These are phyloP conservation scores for Puccinellia tenuiflora DNA, from an alignment of 176 grass and related monocot species.

Conservation along the genomic window DNA sequence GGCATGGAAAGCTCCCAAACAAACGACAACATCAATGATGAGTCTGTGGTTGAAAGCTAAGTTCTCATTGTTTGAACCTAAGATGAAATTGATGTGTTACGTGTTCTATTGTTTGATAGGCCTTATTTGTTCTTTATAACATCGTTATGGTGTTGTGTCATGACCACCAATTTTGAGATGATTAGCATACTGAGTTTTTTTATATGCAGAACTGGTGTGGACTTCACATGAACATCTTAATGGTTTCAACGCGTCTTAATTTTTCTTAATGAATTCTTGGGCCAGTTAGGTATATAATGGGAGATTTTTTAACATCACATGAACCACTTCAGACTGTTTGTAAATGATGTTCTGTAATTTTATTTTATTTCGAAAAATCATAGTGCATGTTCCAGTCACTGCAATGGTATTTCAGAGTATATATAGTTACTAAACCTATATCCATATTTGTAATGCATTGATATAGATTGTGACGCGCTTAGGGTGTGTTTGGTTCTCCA, in stretches of 20 bases:
- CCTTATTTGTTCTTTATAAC: slow-evolving; percentile 9
- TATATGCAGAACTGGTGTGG: slow-evolving; percentile 1
- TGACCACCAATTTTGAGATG: slow-evolving; percentile 19
- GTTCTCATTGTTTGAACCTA: slow-evolving; percentile 17
- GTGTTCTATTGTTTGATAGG: slow-evolving; percentile 24
- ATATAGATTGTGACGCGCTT: background rate
- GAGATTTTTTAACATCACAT: background rate
- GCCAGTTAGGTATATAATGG: slow-evolving; percentile 5
- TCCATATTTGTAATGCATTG: background rate
- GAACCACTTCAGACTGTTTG: background rate
- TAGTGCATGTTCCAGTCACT: background rate
- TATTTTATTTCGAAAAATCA: background rate
- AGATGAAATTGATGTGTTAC: slow-evolving; percentile 17
- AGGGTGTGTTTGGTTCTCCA: too few species aligned
- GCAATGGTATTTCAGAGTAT: background rate
- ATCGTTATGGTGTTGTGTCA: slow-evolving; percentile 6
- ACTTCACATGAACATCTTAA: slow-evolving; percentile 14
- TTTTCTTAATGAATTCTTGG: slow-evolving; percentile 9
- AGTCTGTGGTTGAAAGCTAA: slow-evolving; percentile 61
- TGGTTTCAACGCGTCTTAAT: background rate
- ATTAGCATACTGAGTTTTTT: slow-evolving; percentile 16
- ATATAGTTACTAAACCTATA: background rate
- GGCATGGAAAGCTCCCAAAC: slow-evolving; percentile 27
- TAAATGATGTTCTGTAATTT: background rate
- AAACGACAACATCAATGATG: slow-evolving; percentile 48